Evolutionary conservation across 2,329 filamentous ascomycete genomes (phyloP).

Genomic region (Penicillium sp.): DNA sequence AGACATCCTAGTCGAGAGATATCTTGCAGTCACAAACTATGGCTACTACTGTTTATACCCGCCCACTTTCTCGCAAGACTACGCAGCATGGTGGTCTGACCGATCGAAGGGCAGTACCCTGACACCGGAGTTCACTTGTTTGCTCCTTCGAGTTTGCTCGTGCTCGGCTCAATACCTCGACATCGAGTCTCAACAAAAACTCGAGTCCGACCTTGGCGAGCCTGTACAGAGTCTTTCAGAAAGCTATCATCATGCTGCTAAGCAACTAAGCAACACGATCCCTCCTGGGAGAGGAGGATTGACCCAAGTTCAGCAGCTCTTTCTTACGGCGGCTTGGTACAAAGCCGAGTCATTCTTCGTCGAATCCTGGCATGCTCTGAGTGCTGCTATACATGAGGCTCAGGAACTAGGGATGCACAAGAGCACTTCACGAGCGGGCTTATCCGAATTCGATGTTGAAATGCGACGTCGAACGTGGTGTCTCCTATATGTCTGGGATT

Average conservation of each 20-base stretch:
- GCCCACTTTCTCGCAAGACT: constrained; percentile 48
- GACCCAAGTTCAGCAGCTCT: constrained; percentile 53
- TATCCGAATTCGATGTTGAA: constrained; percentile 52
- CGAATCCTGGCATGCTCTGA: constrained; percentile 53
- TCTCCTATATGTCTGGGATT: constrained; percentile 53
- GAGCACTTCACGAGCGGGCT: constrained; percentile 35
- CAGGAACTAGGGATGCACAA: constrained; percentile 50
- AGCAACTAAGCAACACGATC: constrained; percentile 48
- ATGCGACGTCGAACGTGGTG: constrained; percentile 52
- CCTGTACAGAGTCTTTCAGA: constrained; percentile 43
- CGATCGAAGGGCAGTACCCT: constrained; percentile 37
- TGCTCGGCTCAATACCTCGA: constrained; percentile 50
- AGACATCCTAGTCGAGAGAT: constrained; percentile 53
- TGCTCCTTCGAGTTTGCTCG: constrained; percentile 51
- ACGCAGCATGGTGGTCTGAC: constrained; percentile 51
- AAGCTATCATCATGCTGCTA: constrained; percentile 47
- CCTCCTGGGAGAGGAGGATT: constrained; percentile 48
- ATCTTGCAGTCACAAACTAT: constrained; percentile 48
- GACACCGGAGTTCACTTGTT: constrained; percentile 50
- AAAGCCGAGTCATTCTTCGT: constrained; percentile 52
- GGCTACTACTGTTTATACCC: constrained; percentile 52
- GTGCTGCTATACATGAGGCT: constrained; percentile 49
- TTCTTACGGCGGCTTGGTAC: constrained; percentile 51
- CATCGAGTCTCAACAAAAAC: constrained; percentile 39
- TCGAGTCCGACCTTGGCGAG: constrained; percentile 50